A percentile compares a stretch with the other conserved stretches of the same genome.
Evolutionary conservation across 192 early-diverging fungal genomes (phyloP).

Genomic region (Chytriomyces hyalinus): DNA sequence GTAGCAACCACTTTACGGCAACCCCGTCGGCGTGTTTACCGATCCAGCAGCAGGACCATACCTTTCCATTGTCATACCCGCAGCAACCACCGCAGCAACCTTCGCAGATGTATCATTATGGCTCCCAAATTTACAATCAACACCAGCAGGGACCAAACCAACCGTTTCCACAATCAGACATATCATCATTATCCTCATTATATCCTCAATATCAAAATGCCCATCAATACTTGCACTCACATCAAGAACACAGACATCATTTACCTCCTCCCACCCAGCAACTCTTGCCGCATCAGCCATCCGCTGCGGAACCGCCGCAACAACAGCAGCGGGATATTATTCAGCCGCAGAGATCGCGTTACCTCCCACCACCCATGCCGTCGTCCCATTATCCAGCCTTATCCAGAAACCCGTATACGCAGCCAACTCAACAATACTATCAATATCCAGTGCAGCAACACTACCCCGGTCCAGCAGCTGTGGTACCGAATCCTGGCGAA

Average conservation of each 20-base stretch:
- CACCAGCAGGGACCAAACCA: too few relatives aligned
- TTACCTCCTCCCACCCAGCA: neutral
- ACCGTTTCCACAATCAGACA: too few relatives aligned
- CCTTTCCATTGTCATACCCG: too few relatives aligned
- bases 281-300: constrained; percentile 4
- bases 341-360: neutral
- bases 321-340: too few relatives aligned
- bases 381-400: neutral
- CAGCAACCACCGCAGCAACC: too few relatives aligned
- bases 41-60: too few relatives aligned
- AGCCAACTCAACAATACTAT: neutral
- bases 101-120: too few relatives aligned
- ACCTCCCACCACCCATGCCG: neutral
- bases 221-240: neutral
- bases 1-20: too few relatives aligned
- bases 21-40: too few relatives aligned
- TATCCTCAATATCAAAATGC: neutral
- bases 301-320: neutral
- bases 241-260: too few relatives aligned
- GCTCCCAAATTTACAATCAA: too few relatives aligned
- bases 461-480: too few relatives aligned
- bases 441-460: neutral
- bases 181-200: neutral
- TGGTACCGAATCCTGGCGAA: neutral
- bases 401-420: neutral